Conservation (phyloP, 108 stramenopile genomes). For the Fragilaria crotonensis region DNA sequence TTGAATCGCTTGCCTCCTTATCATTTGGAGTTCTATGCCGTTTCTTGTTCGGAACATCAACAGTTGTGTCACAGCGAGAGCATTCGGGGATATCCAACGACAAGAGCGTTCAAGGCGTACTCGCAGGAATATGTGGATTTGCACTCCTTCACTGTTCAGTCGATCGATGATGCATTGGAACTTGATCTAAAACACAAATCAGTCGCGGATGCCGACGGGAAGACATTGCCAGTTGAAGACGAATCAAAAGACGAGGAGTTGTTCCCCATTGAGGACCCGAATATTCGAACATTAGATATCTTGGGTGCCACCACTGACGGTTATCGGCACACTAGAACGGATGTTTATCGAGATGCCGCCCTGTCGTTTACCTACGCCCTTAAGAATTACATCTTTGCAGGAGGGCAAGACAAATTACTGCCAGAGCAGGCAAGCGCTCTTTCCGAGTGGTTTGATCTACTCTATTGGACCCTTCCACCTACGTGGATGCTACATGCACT, state of each 20-base stretch:
- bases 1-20: conserved; percentile 17
- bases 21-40: conserved; percentile 43
- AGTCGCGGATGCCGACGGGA: conserved; percentile 12
- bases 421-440: conserved; percentile 20
- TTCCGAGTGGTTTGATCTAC: conserved; percentile 38
- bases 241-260: neutral
- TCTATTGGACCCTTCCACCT: conserved; percentile 44
- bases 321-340: conserved; percentile 29
- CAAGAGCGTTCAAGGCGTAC: conserved; percentile 34
- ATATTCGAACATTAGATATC: conserved; percentile 18
- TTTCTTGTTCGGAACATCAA: conserved; percentile 57
- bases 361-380: conserved; percentile 60
- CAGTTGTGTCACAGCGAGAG: conserved; percentile 43
- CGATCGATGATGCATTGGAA: conserved; percentile 18
- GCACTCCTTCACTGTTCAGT: conserved; percentile 6
- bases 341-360: conserved; percentile 51
- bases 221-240: conserved; percentile 9
- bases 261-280: neutral
- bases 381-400: conserved; percentile 13
- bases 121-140: conserved; percentile 16
- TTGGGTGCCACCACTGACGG: conserved; percentile 33
- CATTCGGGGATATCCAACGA: conserved; percentile 45
- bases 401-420: conserved; percentile 8
- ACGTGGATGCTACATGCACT: conserved; percentile 45
- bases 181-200: conserved; percentile 14